phyloP scores from a whole-genome alignment of 2,329 filamentous ascomycete species.

The Cytospora leucostoma region DNA sequence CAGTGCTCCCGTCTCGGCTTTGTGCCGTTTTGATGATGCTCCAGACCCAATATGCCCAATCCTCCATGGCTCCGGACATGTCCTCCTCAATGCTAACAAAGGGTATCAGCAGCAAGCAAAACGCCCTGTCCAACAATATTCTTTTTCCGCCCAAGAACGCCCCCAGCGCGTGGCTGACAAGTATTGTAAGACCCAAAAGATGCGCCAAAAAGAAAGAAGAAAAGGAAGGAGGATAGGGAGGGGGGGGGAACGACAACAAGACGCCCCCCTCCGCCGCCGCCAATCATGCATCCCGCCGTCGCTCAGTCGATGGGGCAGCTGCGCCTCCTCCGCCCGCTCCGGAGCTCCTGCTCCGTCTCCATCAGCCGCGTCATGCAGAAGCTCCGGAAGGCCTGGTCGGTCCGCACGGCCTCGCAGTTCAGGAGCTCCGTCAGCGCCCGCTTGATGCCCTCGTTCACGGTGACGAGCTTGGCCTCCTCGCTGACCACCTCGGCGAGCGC shows the following conservation, averaged over 20 bases:
- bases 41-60: no score
- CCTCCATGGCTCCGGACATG: background rate
- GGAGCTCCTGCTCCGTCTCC: conserved; percentile 61
- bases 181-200: background rate
- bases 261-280: background rate
- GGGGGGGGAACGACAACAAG: background rate
- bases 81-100: conserved; percentile 10
- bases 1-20: background rate
- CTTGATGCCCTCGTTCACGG: conserved; percentile 64
- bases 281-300: background rate
- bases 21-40: no score
- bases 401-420: conserved; percentile 58
- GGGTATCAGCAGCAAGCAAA: conserved; percentile 20
- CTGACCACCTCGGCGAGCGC: conserved; percentile 51
- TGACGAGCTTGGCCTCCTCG: conserved; percentile 55
- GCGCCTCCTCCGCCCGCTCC: conserved; percentile 53
- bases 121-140: background rate
- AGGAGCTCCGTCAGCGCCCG: conserved; percentile 61
- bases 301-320: conserved; percentile 38
- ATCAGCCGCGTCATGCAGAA: conserved; percentile 62
- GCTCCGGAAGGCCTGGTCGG: conserved; percentile 53
- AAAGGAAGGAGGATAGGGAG: background rate
- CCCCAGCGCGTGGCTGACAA: background rate
- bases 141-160: conserved; percentile 20
- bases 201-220: conserved; percentile 21